phyloP scores from a whole-genome alignment of 2,329 filamentous ascomycete genomes.

The Fonsecaea nubica region DNA sequence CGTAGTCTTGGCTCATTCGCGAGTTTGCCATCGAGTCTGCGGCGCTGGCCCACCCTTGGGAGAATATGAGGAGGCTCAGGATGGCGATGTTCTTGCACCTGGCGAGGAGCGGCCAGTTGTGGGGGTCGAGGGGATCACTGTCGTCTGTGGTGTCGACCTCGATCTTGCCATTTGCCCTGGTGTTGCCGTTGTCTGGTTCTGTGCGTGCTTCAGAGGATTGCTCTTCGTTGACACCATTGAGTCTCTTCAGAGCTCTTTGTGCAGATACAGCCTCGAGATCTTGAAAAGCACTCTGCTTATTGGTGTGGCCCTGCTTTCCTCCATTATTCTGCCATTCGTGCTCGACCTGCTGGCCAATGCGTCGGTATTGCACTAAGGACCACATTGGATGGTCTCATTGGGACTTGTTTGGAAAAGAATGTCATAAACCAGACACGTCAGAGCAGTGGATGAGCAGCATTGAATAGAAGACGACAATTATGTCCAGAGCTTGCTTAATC shows the following conservation, averaged over 20 bases:
- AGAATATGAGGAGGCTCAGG: conserved; percentile 16
- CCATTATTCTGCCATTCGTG: conserved; percentile 3
- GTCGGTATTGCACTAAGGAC: conserved; percentile 12
- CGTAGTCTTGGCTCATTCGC: conserved; percentile 45
- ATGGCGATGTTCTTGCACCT: conserved; percentile 3
- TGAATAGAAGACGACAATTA: background rate
- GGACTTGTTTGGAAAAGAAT: background rate
- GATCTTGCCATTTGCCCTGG: background rate
- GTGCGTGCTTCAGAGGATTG: background rate
- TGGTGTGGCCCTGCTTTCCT: background rate
- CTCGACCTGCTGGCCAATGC: conserved; percentile 10
- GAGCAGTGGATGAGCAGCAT: background rate
- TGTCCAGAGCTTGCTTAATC: background rate
- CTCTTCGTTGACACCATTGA: background rate
- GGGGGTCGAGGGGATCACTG: conserved; percentile 43
- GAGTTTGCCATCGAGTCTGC: conserved; percentile 15
- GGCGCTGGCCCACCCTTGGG: conserved; percentile 15
- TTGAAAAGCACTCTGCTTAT: background rate
- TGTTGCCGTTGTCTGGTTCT: background rate
- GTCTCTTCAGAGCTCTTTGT: background rate
- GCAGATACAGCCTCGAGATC: background rate
- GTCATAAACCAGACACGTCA: background rate
- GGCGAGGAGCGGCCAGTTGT: conserved; percentile 19
- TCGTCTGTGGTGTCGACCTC: conserved; percentile 1
- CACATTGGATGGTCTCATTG: background rate